Percentiles rank a stretch among this genome's conserved stretches.
These are phyloP conservation scores for Nicotiana knightiana DNA, from an alignment of 257 asterid species.

Conservation along the genomic window DNA sequence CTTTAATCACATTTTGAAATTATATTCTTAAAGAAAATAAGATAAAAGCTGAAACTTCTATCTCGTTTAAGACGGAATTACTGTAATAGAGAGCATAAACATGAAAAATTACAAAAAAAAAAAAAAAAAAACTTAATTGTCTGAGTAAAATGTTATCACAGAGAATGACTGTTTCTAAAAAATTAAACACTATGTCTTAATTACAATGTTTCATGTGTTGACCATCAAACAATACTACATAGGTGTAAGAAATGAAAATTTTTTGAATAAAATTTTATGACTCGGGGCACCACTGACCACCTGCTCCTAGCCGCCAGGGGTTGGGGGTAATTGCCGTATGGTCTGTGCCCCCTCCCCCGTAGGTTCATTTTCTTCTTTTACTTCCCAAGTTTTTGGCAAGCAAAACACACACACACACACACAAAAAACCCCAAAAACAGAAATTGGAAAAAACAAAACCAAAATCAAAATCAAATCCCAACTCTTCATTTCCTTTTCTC, in stretches of 20 bases:
- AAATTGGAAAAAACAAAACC: neutral
- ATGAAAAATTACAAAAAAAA: too few species aligned
- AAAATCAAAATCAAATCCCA: conserved; percentile 17
- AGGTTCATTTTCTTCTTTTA: neutral
- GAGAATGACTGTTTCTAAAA: too few species aligned
- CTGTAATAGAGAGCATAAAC: too few species aligned
- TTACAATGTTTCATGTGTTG: too few species aligned
- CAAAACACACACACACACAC: neutral
- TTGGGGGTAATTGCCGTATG: neutral
- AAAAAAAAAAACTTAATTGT: too few species aligned
- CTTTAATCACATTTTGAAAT: too few species aligned
- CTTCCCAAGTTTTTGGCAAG: neutral
- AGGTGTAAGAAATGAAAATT: neutral
- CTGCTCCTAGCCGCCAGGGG: neutral
- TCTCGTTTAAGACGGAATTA: rapidly evolving
- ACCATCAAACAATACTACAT: too few species aligned
- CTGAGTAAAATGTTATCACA: too few species aligned
- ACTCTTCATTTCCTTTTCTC: conserved; percentile 6
- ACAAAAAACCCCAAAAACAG: neutral
- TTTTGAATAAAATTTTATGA: neutral
- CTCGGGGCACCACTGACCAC: neutral
- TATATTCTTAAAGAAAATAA: too few species aligned
- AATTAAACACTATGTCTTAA: too few species aligned
- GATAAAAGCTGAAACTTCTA: too few species aligned
- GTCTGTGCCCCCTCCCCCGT: neutral